Conservation (phyloP, 352 stramenopile species). For the Blastocystis sp. region DNA sequence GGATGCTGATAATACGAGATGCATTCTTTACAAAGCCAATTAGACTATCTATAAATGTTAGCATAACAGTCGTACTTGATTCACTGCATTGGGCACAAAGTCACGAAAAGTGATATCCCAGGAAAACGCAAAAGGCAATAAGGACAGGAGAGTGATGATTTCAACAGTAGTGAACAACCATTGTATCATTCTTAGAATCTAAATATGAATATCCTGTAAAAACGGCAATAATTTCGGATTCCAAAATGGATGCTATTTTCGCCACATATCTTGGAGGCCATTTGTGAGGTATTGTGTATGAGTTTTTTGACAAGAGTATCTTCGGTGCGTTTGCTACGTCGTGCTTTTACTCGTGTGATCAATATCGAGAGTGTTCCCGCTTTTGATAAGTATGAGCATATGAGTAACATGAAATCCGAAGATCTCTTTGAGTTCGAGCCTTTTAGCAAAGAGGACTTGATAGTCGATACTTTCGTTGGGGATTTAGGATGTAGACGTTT, state of each 20-base stretch:
- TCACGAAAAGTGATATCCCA: background rate
- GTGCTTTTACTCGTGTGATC: slow-evolving; percentile 59
- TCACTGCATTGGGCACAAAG: background rate
- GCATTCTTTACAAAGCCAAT: slow-evolving; percentile 34
- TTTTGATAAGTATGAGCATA: slow-evolving; percentile 52
- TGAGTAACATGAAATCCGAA: slow-evolving; percentile 42
- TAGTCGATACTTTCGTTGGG: background rate
- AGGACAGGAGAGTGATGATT: background rate
- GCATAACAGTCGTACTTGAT: background rate
- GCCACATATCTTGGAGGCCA: background rate
- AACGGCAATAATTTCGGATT: background rate
- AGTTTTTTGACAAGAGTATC: slow-evolving; percentile 54
- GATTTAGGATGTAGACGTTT: slow-evolving; percentile 29
- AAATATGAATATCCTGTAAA: background rate
- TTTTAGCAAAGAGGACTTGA: background rate
- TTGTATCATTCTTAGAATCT: background rate
- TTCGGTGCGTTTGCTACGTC: slow-evolving; percentile 39
- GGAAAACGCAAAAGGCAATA: background rate
- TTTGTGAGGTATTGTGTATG: background rate
- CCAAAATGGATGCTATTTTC: background rate
- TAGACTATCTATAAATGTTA: background rate
- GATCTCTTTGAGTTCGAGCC: slow-evolving; percentile 57
- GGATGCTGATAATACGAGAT: background rate
- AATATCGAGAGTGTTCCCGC: slow-evolving; percentile 57
- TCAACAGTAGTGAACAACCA: background rate